phyloP scores from a whole-genome alignment of 257 asterid genomes.

The Orobanche coerulescens region DNA sequence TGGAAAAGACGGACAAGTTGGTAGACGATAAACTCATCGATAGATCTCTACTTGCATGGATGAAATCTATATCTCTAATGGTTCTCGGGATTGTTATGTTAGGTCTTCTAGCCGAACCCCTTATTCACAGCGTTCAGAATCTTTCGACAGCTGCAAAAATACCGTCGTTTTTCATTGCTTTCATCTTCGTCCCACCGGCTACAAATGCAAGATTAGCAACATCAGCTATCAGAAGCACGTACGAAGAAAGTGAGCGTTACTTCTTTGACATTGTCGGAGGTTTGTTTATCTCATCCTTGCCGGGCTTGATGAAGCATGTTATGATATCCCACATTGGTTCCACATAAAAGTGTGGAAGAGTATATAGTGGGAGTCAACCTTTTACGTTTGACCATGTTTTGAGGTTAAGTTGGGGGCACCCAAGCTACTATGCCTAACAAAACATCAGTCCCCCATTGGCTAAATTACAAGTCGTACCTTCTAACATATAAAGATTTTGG shows the following conservation, averaged over 20 bases:
- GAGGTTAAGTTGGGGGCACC: too few relatives aligned
- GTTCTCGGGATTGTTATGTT: constrained; percentile 35
- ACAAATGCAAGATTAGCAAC: constrained; percentile 42
- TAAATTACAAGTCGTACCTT: too few relatives aligned
- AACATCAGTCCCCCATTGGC: too few relatives aligned
- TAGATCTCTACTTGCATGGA: constrained; percentile 31
- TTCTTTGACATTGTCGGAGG: constrained; percentile 55
- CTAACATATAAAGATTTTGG: too few relatives aligned
- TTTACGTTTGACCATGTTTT: too few relatives aligned
- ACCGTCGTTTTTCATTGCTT: constrained; percentile 43
- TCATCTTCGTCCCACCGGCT: constrained; percentile 40
- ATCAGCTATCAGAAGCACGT: constrained; percentile 37
- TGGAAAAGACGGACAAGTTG: constrained; percentile 33
- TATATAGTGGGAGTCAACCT: too few relatives aligned
- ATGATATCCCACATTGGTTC: too few relatives aligned
- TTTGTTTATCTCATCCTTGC: neutral
- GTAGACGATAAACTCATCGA: constrained; percentile 27
- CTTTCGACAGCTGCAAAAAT: constrained; percentile 32
- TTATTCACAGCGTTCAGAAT: constrained; percentile 36
- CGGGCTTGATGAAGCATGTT: too few relatives aligned
- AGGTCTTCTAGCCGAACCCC: constrained; percentile 45
- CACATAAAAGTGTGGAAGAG: too few relatives aligned
- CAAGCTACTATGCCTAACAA: too few relatives aligned
- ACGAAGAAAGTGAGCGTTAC: constrained; percentile 28
- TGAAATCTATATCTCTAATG: constrained; percentile 32